Evolutionary conservation across 129 eudicot species (phyloP).

Genomic region (Flaveria linearis): DNA sequence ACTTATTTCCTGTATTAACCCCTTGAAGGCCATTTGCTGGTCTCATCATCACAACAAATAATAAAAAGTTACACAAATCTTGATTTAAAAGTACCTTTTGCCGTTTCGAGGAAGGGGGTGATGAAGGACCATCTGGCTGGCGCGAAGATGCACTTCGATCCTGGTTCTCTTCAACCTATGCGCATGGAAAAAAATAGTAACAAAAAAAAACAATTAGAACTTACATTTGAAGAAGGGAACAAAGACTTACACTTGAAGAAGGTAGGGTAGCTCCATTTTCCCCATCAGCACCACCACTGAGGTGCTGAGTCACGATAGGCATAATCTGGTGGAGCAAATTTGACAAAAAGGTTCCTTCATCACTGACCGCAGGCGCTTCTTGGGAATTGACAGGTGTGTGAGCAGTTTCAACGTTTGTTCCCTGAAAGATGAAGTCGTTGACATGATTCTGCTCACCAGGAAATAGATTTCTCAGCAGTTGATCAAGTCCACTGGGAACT

Average conservation of each 20-base stretch:
- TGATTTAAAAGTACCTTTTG: constrained; percentile 48
- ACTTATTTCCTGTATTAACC: background rate
- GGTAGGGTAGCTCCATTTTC: constrained; percentile 36
- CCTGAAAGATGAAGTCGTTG: constrained; percentile 37
- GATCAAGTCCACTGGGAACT: constrained; percentile 47
- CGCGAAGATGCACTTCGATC: constrained; percentile 46
- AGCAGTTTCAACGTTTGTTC: constrained; percentile 25
- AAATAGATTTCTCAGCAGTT: constrained; percentile 56
- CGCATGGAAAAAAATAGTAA: background rate
- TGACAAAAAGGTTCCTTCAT: constrained; percentile 64
- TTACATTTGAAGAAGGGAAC: constrained; percentile 32
- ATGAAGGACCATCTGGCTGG: constrained; percentile 36
- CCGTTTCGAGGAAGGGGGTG: constrained; percentile 54
- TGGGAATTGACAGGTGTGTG: constrained; percentile 37
- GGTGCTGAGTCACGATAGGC: constrained; percentile 66
- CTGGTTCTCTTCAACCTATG: constrained; percentile 49
- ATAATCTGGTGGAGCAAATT: constrained; percentile 78
- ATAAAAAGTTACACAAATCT: background rate
- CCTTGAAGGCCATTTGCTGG: background rate
- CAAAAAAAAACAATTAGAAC: background rate
- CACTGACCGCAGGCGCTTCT: constrained; percentile 48
- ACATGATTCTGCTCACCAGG: constrained; percentile 45
- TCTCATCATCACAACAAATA: background rate
- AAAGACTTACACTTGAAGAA: constrained; percentile 35
- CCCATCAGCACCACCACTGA: constrained; percentile 30